Evolutionary conservation across 495 filamentous ascomycete genomes (phyloP), one percentile per base, ranked within the genome.

Genomic region (Xylaria cubensis): DNA sequence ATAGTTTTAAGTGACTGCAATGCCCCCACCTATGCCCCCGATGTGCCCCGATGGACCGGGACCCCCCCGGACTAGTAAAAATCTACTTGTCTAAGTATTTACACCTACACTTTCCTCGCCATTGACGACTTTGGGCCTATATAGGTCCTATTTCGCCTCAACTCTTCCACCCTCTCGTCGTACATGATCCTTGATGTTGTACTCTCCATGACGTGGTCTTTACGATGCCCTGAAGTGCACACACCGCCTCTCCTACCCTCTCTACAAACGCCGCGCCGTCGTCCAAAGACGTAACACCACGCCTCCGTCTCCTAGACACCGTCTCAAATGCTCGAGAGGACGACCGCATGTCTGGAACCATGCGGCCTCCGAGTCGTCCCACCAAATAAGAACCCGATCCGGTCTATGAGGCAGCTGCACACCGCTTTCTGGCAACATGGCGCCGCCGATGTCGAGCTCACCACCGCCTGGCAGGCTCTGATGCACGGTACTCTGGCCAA

Each of bases 241-340:
- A 21, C 58, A 21, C 58, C 19, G 12, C 39, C 32, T 21, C 58
- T n/a, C 58, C 58, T 13, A n/a, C 61, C 29, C 64, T 55, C 3
- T 29, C 42, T n/a, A 70, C 39, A 64, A 41, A 3, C 67, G 15
- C 26, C n/a, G 39, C 36, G 21, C 69, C 63, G 63, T 65, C 29
- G 58, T 39, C 36, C 34, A 17, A 41, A 39, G 17, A 17, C 55
- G 64, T 55, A 32, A 42, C 1, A 36, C 34, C 26, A n/a, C 26
- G 26, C 26, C 26, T 29, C 62, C 36, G n/a, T 50, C 41, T 53
- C 58, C 63, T 36, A 39, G n/a, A 56, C 53, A n/a, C 55, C 21
- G 46, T 67, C 46, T 72, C 77, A 85, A 78, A 97, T 97, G 93
- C 91, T 95, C 82, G 93, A 97, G 91, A 91, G 91, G 80, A 92